Evolutionary conservation across 163 green algal species (phyloP).

Genomic region (Scenedesmus sp.): DNA sequence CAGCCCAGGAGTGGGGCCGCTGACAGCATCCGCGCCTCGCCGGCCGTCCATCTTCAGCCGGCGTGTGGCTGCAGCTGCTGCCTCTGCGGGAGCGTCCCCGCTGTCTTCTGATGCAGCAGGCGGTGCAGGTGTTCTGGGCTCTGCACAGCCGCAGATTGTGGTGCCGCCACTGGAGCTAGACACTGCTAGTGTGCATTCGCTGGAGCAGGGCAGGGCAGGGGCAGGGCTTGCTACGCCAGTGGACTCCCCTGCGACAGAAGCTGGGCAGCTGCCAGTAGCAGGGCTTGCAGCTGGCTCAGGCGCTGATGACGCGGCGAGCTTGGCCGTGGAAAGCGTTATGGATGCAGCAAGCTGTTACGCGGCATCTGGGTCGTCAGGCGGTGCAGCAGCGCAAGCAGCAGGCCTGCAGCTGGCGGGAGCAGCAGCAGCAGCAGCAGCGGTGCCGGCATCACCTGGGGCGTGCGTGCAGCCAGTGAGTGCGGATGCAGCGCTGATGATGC

Average conservation of each 20-base stretch:
- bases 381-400: not conserved
- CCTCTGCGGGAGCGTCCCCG: not conserved
- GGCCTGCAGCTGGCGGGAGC: not conserved
- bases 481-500: constrained; percentile 25
- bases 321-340: not conserved
- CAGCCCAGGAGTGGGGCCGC: not conserved
- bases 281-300: not conserved
- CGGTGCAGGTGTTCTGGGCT: not conserved
- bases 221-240: not conserved
- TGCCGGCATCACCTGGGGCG: constrained; percentile 15
- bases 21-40: not conserved
- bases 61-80: constrained; percentile 33
- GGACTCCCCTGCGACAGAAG: not conserved
- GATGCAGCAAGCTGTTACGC: not conserved
- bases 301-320: not conserved
- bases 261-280: not conserved
- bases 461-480: constrained; percentile 39
- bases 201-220: not conserved
- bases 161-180: constrained; percentile 8
- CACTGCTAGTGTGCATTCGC: not conserved
- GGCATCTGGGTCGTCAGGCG: not conserved
- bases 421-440: constrained; percentile 2
- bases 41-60: constrained; percentile 32
- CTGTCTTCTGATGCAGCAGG: not conserved
- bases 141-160: constrained; percentile 22